A percentile compares a stretch with the other conserved stretches of the same genome.
Evolutionary conservation across 1,139 yeast species (phyloP).

Genomic region (Yamadazyma atlantica): DNA sequence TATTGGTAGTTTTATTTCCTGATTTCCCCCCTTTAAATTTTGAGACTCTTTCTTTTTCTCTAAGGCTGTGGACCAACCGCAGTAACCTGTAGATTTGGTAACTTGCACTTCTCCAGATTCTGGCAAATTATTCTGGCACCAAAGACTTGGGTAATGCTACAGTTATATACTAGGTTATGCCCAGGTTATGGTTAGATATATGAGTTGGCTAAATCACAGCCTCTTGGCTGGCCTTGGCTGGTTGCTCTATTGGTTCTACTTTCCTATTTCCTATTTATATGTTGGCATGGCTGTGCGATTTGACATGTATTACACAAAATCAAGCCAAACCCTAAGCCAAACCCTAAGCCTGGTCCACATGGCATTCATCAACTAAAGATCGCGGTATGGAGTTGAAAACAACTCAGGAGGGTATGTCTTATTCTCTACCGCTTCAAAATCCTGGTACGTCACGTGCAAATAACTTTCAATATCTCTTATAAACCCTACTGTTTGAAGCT

Average conservation of each 20-base stretch:
- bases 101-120: background rate
- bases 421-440: conserved; percentile 34
- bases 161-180: too few species aligned
- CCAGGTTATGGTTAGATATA: too few species aligned
- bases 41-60: background rate
- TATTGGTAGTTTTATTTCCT: background rate
- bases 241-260: too few species aligned
- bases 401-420: conserved; percentile 21
- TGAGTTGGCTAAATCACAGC: too few species aligned
- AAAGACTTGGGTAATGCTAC: too few species aligned
- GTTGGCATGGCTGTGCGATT: too few species aligned
- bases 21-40: background rate
- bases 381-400: conserved; percentile 13
- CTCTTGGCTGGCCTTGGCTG: too few species aligned
- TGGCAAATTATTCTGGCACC: too few species aligned
- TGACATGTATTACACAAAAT: background rate
- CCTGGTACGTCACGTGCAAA: conserved; percentile 36
- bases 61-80: conserved; percentile 1
- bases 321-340: too few species aligned
- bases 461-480: conserved; percentile 37
- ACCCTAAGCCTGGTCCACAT: background rate
- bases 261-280: too few species aligned
- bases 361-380: background rate
- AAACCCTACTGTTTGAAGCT: conserved; percentile 22
- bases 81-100: background rate